Evolutionary conservation across 2,329 filamentous ascomycete species (phyloP).

Genomic region (Aureobasidium sp.): DNA sequence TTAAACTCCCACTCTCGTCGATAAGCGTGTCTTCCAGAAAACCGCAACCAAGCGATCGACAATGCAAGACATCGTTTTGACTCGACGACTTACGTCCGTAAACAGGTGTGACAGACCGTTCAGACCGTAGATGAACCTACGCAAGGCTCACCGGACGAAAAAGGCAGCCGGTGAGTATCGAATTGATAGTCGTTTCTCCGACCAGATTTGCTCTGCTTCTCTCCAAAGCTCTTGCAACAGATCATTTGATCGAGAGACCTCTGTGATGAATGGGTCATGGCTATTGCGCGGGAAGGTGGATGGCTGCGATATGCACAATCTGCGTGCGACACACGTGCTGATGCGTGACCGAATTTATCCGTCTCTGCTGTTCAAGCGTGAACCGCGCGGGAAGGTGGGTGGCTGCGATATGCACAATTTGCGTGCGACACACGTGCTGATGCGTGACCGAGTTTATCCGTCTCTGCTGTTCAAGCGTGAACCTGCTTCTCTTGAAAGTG

Average conservation of each 20-base stretch:
- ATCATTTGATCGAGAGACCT: neutral
- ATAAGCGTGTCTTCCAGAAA: conserved; percentile 2
- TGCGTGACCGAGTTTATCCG: neutral
- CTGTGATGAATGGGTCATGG: neutral
- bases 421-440: neutral
- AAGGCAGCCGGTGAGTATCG: conserved; percentile 2
- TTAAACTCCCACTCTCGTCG: neutral
- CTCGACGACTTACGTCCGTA: neutral
- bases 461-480: neutral
- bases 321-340: neutral
- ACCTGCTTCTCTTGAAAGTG: conserved; percentile 7
- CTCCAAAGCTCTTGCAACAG: neutral
- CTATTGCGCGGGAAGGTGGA: neutral
- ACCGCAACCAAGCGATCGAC: neutral
- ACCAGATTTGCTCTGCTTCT: neutral
- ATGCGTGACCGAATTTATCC: neutral
- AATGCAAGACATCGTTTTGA: conserved; percentile 6
- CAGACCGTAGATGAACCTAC: neutral
- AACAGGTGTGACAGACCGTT: neutral
- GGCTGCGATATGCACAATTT: neutral
- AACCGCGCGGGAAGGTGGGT: neutral
- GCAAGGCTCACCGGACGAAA: neutral
- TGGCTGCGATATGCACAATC: neutral
- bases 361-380: neutral
- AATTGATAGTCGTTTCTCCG: conserved; percentile 7